A percentile compares a stretch with the other conserved stretches of the same genome.
Evolutionary conservation across 768 basidiomycete genomes (phyloP).

Genomic region (Coprinopsis marcescibilis): DNA sequence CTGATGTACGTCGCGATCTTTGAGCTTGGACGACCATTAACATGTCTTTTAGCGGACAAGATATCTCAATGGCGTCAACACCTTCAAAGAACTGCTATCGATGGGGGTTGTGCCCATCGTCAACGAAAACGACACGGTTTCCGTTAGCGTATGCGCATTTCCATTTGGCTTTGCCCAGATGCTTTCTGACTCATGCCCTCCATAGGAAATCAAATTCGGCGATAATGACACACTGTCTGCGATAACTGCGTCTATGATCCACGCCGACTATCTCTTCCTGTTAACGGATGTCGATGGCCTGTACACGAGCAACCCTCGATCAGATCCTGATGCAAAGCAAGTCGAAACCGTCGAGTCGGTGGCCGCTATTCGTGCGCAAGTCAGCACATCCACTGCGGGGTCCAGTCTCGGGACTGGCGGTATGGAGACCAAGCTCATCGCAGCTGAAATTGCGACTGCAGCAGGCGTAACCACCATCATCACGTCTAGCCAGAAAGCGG

Average conservation of each 20-base stretch:
- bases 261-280: conserved; percentile 95
- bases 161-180: not conserved
- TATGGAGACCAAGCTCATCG: conserved; percentile 99
- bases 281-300: conserved; percentile 95
- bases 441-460: conserved; percentile 93
- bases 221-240: conserved; percentile 98
- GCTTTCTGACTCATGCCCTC: not conserved
- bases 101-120: conserved; percentile 98
- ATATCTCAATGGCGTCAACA: conserved; percentile 95
- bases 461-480: conserved; percentile 93
- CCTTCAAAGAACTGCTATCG: conserved; percentile 81
- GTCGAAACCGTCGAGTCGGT: conserved; percentile 84
- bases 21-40: no score
- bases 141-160: conserved; percentile 74
- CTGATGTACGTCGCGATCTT: conserved; percentile 59
- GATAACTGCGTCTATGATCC: conserved; percentile 95
- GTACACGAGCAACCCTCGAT: conserved; percentile 93
- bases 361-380: conserved; percentile 72
- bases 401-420: conserved; percentile 95
- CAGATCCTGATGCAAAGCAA: conserved; percentile 74
- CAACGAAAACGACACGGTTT: conserved; percentile 98
- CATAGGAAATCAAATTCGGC: conserved; percentile 98
- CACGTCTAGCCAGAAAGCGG: conserved; percentile 74
- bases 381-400: conserved; percentile 88
- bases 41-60: conserved; percentile 65